Percentiles rank a stretch among this genome's conserved stretches.
Conservation (phyloP, 1,139 yeast species). For the Yamadazyma triangularis region DNA sequence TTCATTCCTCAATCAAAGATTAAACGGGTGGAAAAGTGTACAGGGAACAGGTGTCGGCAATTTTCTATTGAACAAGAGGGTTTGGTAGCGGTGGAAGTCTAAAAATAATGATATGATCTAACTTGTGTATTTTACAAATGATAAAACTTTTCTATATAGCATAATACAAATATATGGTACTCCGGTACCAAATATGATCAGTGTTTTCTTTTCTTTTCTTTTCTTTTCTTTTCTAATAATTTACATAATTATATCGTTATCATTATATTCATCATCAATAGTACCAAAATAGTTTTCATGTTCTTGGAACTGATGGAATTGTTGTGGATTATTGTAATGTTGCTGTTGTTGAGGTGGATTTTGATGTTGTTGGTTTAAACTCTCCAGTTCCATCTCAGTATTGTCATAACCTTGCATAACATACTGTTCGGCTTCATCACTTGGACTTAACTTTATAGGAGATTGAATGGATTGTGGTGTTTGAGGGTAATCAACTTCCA, state of each 20-base stretch:
- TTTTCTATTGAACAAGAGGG: conserved; percentile 33
- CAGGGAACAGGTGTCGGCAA: conserved; percentile 15
- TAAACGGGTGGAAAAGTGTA: conserved; percentile 1
- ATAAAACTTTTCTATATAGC: too few relatives aligned
- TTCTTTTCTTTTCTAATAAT: neutral
- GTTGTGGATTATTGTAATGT: conserved; percentile 1
- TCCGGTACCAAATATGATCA: too few relatives aligned
- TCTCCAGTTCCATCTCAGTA: conserved; percentile 4
- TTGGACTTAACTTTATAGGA: conserved; percentile 25
- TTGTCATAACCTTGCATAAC: conserved; percentile 36
- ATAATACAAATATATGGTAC: too few relatives aligned
- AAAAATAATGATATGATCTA: too few relatives aligned
- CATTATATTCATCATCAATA: conserved; percentile 17
- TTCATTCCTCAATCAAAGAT: conserved; percentile 16
- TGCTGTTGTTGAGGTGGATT: neutral
- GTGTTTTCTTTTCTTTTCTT: too few relatives aligned
- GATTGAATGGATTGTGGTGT: conserved; percentile 31
- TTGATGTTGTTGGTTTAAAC: too few relatives aligned
- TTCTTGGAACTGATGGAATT: conserved; percentile 23
- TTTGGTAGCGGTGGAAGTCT: conserved; percentile 16
- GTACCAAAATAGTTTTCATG: conserved; percentile 41
- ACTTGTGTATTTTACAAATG: too few relatives aligned
- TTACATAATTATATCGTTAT: neutral
- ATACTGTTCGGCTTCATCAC: conserved; percentile 38
- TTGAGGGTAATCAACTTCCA: conserved; percentile 19